Conservation (phyloP, 2,329 filamentous ascomycete genomes). For the Trichoderma arundinaceum region DNA sequence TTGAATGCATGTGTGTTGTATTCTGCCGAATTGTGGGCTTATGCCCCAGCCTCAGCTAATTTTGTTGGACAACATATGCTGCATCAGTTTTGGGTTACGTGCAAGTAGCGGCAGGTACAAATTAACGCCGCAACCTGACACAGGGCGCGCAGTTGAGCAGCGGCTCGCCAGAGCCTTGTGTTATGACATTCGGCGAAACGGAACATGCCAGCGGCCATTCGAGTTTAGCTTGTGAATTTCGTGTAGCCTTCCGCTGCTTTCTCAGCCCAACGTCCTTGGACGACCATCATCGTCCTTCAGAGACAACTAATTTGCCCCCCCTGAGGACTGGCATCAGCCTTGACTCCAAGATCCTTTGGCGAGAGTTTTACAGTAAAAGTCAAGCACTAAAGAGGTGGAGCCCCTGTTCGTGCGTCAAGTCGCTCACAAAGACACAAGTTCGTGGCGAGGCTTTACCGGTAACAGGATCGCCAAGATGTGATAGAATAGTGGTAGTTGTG, state of each 20-base stretch:
- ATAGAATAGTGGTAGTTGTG: not conserved
- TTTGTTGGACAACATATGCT: not conserved
- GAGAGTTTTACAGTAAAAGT: not conserved
- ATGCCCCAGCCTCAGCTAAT: not conserved
- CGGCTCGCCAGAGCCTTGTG: conserved; percentile 4
- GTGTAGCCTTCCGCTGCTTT: not conserved
- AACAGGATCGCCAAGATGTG: not conserved
- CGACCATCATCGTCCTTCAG: not conserved
- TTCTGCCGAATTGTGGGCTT: not conserved
- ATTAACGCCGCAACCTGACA: conserved; percentile 4
- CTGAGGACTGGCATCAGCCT: not conserved
- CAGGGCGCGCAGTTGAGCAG: not conserved
- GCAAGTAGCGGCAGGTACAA: not conserved
- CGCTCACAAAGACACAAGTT: not conserved
- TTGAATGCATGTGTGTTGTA: not conserved
- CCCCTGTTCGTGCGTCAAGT: conserved; percentile 7
- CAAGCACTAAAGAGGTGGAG: not conserved
- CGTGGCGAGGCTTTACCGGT: not conserved
- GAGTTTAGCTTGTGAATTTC: not conserved
- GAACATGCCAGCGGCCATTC: not conserved
- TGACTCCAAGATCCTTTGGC: not conserved
- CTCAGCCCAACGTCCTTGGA: not conserved
- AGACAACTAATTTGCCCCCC: conserved; percentile 4
- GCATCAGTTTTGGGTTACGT: not conserved
- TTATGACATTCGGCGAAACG: not conserved